phyloP scores from a whole-genome alignment of 1,284 basidiomycete genomes.

The Limonomyces culmigenus region DNA sequence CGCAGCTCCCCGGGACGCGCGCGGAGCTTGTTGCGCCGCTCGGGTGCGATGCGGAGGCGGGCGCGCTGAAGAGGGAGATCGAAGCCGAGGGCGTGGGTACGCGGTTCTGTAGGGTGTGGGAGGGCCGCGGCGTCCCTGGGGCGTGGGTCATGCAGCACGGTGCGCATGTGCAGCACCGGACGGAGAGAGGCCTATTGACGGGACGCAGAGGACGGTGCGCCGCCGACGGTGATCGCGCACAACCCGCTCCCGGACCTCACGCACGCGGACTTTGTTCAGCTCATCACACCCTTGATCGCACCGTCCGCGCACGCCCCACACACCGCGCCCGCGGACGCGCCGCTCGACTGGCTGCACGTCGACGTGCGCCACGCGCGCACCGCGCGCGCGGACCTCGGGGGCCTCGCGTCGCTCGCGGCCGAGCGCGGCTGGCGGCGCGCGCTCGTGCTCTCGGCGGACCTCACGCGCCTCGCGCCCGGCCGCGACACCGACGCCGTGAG shows the following conservation, averaged over 20 bases:
- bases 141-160: slow-evolving; percentile 70
- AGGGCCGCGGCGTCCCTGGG: slow-evolving; percentile 49
- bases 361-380: slow-evolving; percentile 62
- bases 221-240: slow-evolving; percentile 61
- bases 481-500: slow-evolving; percentile 41
- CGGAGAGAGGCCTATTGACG: not conserved
- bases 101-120: slow-evolving; percentile 57
- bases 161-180: slow-evolving; percentile 12
- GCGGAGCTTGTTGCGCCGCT: slow-evolving; percentile 57
- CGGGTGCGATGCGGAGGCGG: slow-evolving; percentile 52
- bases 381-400: slow-evolving; percentile 57
- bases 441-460: slow-evolving; percentile 63
- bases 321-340: slow-evolving; percentile 25
- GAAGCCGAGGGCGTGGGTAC: slow-evolving; percentile 52
- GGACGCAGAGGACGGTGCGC: slow-evolving; percentile 32
- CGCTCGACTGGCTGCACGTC: slow-evolving; percentile 73
- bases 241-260: slow-evolving; percentile 71
- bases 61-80: slow-evolving; percentile 41
- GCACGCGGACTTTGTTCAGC: slow-evolving; percentile 66
- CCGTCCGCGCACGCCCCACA: slow-evolving; percentile 48
- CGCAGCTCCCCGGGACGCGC: slow-evolving; percentile 51
- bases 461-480: slow-evolving; percentile 57
- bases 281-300: slow-evolving; percentile 58
- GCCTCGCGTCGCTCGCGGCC: slow-evolving; percentile 58
- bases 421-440: slow-evolving; percentile 67